Conservation (phyloP, 495 filamentous ascomycete genomes). For the Annulohypoxylon bovei region DNA sequence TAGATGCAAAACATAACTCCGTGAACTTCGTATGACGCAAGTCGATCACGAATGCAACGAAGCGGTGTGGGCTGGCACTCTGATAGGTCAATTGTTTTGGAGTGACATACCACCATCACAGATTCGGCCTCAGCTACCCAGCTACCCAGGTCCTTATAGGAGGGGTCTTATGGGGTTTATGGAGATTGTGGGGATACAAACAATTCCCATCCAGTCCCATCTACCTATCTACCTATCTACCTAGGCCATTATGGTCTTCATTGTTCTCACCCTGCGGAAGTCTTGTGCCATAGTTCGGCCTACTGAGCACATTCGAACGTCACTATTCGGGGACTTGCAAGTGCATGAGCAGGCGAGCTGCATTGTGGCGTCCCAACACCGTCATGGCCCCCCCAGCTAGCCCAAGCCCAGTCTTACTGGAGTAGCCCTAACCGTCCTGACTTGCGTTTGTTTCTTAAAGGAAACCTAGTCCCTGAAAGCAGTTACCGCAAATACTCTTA, state of each 20-base stretch:
- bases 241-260: background rate
- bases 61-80: slow-evolving; percentile 27
- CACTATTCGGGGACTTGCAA: slow-evolving; percentile 21
- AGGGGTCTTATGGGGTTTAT: background rate
- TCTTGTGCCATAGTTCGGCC: slow-evolving; percentile 19
- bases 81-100: slow-evolving; percentile 45
- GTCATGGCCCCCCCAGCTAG: slow-evolving; percentile 15
- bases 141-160: background rate
- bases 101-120: slow-evolving; percentile 27
- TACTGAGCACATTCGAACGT: slow-evolving; percentile 25
- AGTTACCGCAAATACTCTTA: slow-evolving; percentile 15
- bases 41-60: slow-evolving; percentile 28
- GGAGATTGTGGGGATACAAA: slow-evolving; percentile 9
- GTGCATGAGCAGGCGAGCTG: slow-evolving; percentile 34
- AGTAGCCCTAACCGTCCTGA: slow-evolving; percentile 4
- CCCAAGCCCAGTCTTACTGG: slow-evolving; percentile 9
- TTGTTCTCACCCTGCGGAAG: slow-evolving; percentile 13
- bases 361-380: slow-evolving; percentile 36
- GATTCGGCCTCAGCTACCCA: slow-evolving; percentile 15
- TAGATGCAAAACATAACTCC: slow-evolving; percentile 39
- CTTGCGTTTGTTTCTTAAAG: slow-evolving; percentile 15
- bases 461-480: slow-evolving; percentile 30
- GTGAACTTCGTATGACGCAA: slow-evolving; percentile 44
- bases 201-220: background rate
- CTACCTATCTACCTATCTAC: background rate